These are phyloP conservation scores for Aureobasidium sp. DNA, from an alignment of 2,329 filamentous ascomycete genomes.

Conservation along the genomic window DNA sequence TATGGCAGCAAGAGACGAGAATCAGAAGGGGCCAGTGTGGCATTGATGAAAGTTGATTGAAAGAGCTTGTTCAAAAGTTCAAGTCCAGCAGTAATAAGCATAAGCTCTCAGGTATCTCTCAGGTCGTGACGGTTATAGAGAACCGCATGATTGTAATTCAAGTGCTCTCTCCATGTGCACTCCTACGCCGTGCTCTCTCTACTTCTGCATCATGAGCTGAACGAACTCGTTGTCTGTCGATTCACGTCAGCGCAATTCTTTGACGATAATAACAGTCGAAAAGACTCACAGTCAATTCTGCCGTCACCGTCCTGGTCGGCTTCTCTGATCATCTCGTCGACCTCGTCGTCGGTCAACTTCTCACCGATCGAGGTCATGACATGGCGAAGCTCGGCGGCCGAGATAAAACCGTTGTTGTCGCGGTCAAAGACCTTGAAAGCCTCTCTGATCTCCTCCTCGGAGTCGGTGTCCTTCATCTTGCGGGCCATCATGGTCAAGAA, in stretches of 20 bases:
- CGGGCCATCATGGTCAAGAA: conserved; percentile 62
- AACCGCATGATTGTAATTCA: conserved; percentile 5
- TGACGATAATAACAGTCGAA: background rate
- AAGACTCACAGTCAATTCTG: conserved; percentile 53
- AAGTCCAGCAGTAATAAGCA: conserved; percentile 12
- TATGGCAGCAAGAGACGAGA: background rate
- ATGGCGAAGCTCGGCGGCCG: conserved; percentile 53
- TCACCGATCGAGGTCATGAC: conserved; percentile 61
- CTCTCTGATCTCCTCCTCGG: conserved; percentile 58
- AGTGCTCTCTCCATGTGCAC: conserved; percentile 11
- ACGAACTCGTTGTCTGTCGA: conserved; percentile 48
- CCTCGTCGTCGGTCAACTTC: conserved; percentile 57
- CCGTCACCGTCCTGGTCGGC: conserved; percentile 60
- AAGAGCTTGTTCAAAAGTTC: conserved; percentile 8
- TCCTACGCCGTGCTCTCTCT: conserved; percentile 20
- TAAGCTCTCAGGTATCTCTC: conserved; percentile 14
- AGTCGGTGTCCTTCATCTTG: conserved; percentile 55
- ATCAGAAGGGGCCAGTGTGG: background rate
- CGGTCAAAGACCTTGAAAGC: conserved; percentile 62
- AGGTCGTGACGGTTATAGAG: conserved; percentile 8
- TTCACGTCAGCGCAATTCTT: conserved; percentile 15
- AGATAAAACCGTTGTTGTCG: conserved; percentile 60
- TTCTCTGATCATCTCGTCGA: conserved; percentile 60
- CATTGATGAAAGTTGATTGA: background rate
- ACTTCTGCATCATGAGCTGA: conserved; percentile 52